A percentile compares a stretch with the other conserved stretches of the same genome.
These are phyloP conservation scores for Leptodermis oblonga DNA, from an alignment of 257 asterid species.

Conservation along the genomic window DNA sequence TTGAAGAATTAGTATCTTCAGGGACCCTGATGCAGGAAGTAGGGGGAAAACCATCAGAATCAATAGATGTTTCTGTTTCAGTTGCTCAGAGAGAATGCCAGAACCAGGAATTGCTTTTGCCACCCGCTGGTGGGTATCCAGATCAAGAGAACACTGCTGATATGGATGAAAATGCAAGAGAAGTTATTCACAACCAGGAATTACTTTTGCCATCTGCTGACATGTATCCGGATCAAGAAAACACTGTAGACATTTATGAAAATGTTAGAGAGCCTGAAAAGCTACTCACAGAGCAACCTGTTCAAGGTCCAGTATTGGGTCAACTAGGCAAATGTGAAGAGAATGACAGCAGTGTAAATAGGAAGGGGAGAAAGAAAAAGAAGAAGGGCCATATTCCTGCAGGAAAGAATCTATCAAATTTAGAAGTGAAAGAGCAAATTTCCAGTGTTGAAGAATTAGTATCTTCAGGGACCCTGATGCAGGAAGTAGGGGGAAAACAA, in stretches of 20 bases:
- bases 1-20: neutral
- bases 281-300: slow-evolving; percentile 24
- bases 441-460: no score
- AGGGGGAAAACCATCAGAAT: slow-evolving; percentile 18
- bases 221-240: slow-evolving; percentile 7
- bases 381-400: slow-evolving; percentile 33
- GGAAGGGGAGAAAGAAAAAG: slow-evolving; percentile 30
- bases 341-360: slow-evolving; percentile 20
- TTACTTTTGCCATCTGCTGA: slow-evolving; percentile 19
- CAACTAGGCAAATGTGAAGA: slow-evolving; percentile 6
- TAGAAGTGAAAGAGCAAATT: slow-evolving; percentile 28
- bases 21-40: slow-evolving; percentile 13
- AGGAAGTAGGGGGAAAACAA: slow-evolving; percentile 17
- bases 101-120: slow-evolving; percentile 17
- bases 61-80: slow-evolving; percentile 21
- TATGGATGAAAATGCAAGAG: no score
- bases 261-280: slow-evolving; percentile 15
- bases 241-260: slow-evolving; percentile 9
- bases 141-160: no score
- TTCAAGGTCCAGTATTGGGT: slow-evolving; percentile 16
- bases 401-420: slow-evolving; percentile 30
- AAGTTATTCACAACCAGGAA: slow-evolving; percentile 18
- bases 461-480: slow-evolving; percentile 8
- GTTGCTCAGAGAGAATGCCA: slow-evolving; percentile 20
- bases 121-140: slow-evolving; percentile 17